These are phyloP conservation scores for Apophysomyces variabilis DNA, from an alignment of 371 early-diverging fungal genomes.

Conservation along the genomic window DNA sequence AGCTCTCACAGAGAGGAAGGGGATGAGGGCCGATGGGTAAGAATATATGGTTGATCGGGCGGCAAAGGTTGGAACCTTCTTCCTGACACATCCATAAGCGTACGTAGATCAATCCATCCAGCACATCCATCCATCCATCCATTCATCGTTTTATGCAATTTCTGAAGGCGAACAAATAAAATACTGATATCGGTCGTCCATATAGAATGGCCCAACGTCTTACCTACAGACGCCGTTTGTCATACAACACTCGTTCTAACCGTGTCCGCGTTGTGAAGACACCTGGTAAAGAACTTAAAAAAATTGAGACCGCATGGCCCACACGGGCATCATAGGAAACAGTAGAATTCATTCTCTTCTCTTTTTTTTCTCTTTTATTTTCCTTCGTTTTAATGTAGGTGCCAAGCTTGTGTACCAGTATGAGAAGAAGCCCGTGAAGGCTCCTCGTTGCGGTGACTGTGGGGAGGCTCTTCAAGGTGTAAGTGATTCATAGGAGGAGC, in stretches of 20 bases:
- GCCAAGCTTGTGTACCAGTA: conserved; percentile 91
- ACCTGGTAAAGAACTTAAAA: conserved; percentile 68
- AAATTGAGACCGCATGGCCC: neutral
- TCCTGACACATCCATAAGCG: conserved; percentile 7
- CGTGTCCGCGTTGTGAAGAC: conserved; percentile 95
- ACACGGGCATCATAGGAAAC: neutral
- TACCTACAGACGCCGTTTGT: conserved; percentile 95
- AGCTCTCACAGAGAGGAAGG: neutral
- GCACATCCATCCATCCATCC: neutral
- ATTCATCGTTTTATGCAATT: too few species aligned
- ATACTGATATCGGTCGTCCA: neutral
- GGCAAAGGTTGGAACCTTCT: neutral
- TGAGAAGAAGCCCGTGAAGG: conserved; percentile 91
- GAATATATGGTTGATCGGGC: neutral
- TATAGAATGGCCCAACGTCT: conserved; percentile 85
- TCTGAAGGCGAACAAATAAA: neutral
- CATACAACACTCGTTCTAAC: conserved; percentile 99
- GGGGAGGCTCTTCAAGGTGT: conserved; percentile 89
- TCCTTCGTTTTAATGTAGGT: conserved; percentile 50
- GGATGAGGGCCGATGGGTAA: neutral
- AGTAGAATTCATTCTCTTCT: neutral
- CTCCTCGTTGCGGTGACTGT: conserved; percentile 97
- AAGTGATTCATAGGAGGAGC: conserved; percentile 34
- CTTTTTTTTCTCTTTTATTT: conserved; percentile 9
- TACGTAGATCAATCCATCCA: conserved; percentile 7